A percentile compares a stretch with the other conserved stretches of the same genome.
These are phyloP conservation scores for Pholiota conissans DNA, from an alignment of 768 basidiomycete species.

Conservation along the genomic window DNA sequence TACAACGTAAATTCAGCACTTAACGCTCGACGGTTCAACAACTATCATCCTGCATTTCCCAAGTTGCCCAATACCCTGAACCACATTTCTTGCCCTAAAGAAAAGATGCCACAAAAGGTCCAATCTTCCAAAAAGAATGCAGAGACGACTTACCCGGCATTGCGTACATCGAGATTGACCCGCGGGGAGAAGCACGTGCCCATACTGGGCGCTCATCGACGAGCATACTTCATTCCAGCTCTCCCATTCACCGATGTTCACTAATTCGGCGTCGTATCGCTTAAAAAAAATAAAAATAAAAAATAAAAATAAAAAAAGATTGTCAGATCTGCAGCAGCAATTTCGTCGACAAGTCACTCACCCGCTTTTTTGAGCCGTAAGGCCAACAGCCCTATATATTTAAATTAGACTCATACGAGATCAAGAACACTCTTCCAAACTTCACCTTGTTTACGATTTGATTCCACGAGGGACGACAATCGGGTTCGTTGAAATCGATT, in stretches of 20 bases:
- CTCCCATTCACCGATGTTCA: conserved; percentile 5
- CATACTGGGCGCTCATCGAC: conserved; percentile 1
- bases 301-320: background rate
- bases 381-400: background rate
- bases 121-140: background rate
- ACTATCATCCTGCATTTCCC: background rate
- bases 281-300: background rate
- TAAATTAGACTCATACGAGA: background rate
- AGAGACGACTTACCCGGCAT: background rate
- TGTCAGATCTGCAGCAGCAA: too few species aligned
- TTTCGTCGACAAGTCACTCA: background rate
- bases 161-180: background rate
- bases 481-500: conserved; percentile 13
- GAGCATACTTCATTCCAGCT: conserved; percentile 16
- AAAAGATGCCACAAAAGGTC: background rate
- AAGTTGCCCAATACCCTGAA: background rate
- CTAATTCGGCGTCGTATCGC: conserved; percentile 14
- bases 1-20: too few species aligned
- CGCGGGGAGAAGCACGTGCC: background rate
- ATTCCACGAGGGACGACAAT: conserved; percentile 15
- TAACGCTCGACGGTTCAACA: too few species aligned
- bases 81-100: background rate
- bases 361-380: conserved; percentile 1
- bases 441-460: conserved; percentile 13
- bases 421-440: background rate